phyloP scores from a whole-genome alignment of 2,329 filamentous ascomycete genomes.

The Cercospora berteroae region DNA sequence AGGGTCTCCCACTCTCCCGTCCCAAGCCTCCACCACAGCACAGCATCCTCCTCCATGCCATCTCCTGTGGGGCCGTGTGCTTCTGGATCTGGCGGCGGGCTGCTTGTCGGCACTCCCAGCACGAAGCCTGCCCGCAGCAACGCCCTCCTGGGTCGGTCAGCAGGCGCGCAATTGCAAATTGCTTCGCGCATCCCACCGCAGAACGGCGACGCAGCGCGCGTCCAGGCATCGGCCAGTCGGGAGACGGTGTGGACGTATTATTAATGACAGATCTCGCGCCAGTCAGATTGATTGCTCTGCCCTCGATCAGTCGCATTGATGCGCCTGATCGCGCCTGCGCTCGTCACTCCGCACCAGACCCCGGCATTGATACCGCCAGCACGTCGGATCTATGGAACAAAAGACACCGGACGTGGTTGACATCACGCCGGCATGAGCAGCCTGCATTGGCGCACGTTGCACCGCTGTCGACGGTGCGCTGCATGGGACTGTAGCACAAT shows the following conservation, averaged over 20 bases:
- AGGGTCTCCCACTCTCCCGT: neutral
- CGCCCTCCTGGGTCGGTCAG: neutral
- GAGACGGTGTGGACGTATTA: neutral
- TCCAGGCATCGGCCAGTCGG: neutral
- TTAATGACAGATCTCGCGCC: neutral
- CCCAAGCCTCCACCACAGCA: neutral
- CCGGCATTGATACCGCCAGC: neutral
- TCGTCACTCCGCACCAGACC: neutral
- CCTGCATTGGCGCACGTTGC: neutral
- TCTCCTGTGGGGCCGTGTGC: neutral
- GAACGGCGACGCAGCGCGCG: neutral
- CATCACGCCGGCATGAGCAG: conserved; percentile 2
- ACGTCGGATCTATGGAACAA: neutral
- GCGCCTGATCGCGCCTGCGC: neutral
- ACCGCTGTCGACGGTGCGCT: neutral
- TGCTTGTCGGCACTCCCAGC: neutral
- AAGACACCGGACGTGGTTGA: neutral
- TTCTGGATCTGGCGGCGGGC: neutral
- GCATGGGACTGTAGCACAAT: neutral
- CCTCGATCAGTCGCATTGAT: neutral
- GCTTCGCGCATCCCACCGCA: neutral
- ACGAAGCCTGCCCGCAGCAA: neutral
- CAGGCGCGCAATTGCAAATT: conserved; percentile 6
- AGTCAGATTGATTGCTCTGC: neutral
- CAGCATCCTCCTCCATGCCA: neutral